phyloP scores from a whole-genome alignment of 805 yeast species.

The Schizosaccharomyces octosporus region DNA sequence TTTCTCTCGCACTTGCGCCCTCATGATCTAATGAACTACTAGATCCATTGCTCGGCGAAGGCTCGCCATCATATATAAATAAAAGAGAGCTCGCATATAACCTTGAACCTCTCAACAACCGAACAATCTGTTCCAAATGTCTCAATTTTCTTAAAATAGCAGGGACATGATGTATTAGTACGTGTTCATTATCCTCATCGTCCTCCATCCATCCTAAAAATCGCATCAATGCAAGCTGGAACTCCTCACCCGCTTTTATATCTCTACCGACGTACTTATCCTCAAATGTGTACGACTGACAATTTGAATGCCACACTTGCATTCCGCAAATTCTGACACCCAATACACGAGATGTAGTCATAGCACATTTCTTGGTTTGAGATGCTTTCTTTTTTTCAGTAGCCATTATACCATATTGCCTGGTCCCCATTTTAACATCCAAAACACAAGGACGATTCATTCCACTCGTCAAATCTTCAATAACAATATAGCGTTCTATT shows the following conservation, averaged over 20 bases:
- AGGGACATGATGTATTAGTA: constrained; percentile 41
- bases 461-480: constrained; percentile 75
- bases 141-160: constrained; percentile 32
- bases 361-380: constrained; percentile 56
- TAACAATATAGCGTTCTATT: constrained; percentile 56
- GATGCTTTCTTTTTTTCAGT: constrained; percentile 41
- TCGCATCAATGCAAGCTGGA: constrained; percentile 46
- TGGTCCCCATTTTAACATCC: constrained; percentile 92
- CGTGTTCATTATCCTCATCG: constrained; percentile 41
- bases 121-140: constrained; percentile 31
- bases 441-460: constrained; percentile 71
- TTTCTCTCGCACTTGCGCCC: constrained; percentile 3
- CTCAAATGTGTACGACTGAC: constrained; percentile 30
- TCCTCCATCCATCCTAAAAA: constrained; percentile 20
- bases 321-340: constrained; percentile 92
- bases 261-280: constrained; percentile 86
- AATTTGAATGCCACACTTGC: constrained; percentile 45
- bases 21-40: neutral
- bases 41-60: constrained; percentile 2
- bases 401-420: constrained; percentile 96
- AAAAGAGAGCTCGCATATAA: constrained; percentile 77
- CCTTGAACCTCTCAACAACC: constrained; percentile 44
- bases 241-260: constrained; percentile 45
- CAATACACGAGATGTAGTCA: constrained; percentile 53
- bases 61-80: constrained; percentile 61